Evolutionary conservation across 768 basidiomycete genomes (phyloP).

Genomic region (Termitomyces sp.): DNA sequence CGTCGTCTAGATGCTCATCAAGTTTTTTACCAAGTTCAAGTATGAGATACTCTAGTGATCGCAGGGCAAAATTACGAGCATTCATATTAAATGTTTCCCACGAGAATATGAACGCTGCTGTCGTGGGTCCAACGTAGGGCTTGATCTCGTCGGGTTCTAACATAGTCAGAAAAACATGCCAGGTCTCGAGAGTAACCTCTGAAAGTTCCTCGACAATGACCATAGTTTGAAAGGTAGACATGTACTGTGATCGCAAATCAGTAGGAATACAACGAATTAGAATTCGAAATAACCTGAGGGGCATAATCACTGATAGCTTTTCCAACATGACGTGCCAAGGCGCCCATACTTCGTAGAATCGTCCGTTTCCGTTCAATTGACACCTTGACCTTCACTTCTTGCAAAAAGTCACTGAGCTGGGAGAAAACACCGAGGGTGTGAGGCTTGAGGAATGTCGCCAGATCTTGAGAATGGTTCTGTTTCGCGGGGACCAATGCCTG

Average conservation of each 20-base stretch:
- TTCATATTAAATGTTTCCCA: constrained; percentile 64
- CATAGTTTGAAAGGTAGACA: constrained; percentile 93
- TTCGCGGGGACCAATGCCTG: constrained; percentile 33
- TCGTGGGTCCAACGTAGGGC: constrained; percentile 82
- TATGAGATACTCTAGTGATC: constrained; percentile 69
- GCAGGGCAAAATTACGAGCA: constrained; percentile 50
- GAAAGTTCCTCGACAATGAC: constrained; percentile 73
- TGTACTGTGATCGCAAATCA: constrained; percentile 54
- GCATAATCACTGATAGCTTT: constrained; percentile 70
- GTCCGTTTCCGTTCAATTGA: constrained; percentile 63
- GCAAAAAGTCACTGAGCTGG: constrained; percentile 80
- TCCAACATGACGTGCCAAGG: constrained; percentile 68
- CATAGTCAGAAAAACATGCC: constrained; percentile 72
- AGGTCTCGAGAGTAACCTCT: constrained; percentile 74
- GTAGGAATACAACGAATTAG: background rate
- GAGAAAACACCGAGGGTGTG: constrained; percentile 86
- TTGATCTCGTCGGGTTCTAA: constrained; percentile 69
- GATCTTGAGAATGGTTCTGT: constrained; percentile 28
- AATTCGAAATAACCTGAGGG: constrained; percentile 65
- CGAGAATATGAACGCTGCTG: constrained; percentile 73
- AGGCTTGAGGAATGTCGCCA: constrained; percentile 62
- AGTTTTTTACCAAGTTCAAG: constrained; percentile 56
- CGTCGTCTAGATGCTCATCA: constrained; percentile 60
- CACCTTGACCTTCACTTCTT: constrained; percentile 80
- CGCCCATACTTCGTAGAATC: constrained; percentile 77